These are phyloP conservation scores for Peronospora destructor DNA, from an alignment of 352 stramenopile species.

Conservation along the genomic window DNA sequence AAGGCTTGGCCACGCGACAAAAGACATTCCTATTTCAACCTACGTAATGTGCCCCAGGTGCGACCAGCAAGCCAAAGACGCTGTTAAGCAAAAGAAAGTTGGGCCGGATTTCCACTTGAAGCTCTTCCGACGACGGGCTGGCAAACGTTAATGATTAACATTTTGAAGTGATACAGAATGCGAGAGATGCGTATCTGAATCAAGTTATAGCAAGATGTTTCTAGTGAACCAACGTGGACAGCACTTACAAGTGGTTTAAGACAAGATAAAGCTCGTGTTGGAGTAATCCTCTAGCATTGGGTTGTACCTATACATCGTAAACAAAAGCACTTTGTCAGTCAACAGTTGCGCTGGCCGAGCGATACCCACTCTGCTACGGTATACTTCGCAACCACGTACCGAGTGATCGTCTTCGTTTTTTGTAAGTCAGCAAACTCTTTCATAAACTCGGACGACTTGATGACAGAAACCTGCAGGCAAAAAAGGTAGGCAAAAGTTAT, in stretches of 20 bases:
- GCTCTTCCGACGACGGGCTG: slow-evolving; percentile 25
- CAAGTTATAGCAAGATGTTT: slow-evolving; percentile 11
- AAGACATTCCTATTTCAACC: slow-evolving; percentile 43
- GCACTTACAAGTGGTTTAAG: slow-evolving; percentile 28
- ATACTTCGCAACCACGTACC: slow-evolving; percentile 30
- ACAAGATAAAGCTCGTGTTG: slow-evolving; percentile 88
- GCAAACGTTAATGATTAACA: slow-evolving; percentile 12
- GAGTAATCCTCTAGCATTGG: slow-evolving; percentile 85
- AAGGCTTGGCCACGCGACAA: slow-evolving; percentile 37
- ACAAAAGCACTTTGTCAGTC: slow-evolving; percentile 3
- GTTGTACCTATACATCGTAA: slow-evolving; percentile 61
- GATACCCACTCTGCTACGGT: neutral
- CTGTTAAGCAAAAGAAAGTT: slow-evolving; percentile 43
- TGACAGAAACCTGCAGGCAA: slow-evolving; percentile 53
- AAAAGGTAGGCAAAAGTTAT: neutral
- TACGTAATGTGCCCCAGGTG: slow-evolving; percentile 65
- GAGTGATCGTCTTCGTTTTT: slow-evolving; percentile 76
- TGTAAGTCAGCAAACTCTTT: slow-evolving; percentile 71
- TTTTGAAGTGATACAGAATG: neutral
- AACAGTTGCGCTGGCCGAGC: neutral
- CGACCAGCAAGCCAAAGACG: slow-evolving; percentile 27
- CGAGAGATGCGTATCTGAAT: slow-evolving; percentile 13
- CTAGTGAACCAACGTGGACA: neutral
- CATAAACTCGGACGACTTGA: slow-evolving; percentile 77
- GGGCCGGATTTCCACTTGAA: slow-evolving; percentile 27